phyloP scores from a whole-genome alignment of 768 basidiomycete genomes.

The Tricholoma terreum region DNA sequence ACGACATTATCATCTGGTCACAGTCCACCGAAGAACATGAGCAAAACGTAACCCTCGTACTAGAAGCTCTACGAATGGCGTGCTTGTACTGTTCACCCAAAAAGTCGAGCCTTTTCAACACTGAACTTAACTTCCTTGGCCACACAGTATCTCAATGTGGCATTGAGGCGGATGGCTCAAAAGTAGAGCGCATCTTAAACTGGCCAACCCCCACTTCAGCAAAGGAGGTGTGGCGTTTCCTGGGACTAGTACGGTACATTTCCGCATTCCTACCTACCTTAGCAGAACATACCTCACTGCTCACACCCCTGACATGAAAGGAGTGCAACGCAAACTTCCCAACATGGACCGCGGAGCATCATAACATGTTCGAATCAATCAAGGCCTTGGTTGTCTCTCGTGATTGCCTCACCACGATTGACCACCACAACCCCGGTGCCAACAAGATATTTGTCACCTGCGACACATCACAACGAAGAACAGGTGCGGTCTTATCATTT shows the following conservation, averaged over 20 bases:
- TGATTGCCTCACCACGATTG: too few relatives aligned
- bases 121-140: not conserved
- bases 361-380: too few relatives aligned
- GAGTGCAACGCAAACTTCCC: too few relatives aligned
- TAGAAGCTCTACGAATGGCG: slow-evolving; percentile 13
- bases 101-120: not conserved
- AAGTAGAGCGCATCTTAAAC: slow-evolving; percentile 20
- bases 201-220: slow-evolving; percentile 6
- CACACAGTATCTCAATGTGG: not conserved
- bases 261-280: slow-evolving; percentile 7
- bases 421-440: slow-evolving; percentile 16
- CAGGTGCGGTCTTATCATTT: not conserved
- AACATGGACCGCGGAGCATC: too few relatives aligned
- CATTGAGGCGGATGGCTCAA: not conserved
- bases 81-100: slow-evolving; percentile 1
- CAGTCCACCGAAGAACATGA: slow-evolving; percentile 31
- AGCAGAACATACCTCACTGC: not conserved
- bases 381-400: too few relatives aligned
- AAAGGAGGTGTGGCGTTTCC: not conserved
- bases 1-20: slow-evolving; percentile 47
- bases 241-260: slow-evolving; percentile 17
- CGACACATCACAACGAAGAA: slow-evolving; percentile 26
- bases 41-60: slow-evolving; percentile 19
- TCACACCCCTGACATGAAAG: not conserved
- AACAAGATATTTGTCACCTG: slow-evolving; percentile 19